A percentile compares a stretch with the other conserved stretches of the same genome.
These are phyloP conservation scores for Seiridium cupressi DNA, from an alignment of 2,329 filamentous ascomycete species.

Conservation along the genomic window DNA sequence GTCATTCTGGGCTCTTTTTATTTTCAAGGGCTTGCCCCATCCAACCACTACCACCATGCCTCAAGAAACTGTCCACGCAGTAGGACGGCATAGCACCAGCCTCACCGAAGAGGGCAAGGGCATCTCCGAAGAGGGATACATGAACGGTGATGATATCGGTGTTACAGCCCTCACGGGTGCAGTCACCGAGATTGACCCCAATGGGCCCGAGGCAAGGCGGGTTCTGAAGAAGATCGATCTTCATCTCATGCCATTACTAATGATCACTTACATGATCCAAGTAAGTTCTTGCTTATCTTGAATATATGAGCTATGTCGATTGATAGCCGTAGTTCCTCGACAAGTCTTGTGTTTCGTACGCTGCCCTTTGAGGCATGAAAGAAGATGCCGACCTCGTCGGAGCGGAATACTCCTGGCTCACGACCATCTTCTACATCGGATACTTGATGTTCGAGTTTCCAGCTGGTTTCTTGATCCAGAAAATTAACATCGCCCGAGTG, in stretches of 20 bases:
- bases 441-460: conserved; percentile 29
- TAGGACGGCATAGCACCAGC: neutral
- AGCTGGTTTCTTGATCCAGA: conserved; percentile 28
- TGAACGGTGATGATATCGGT: neutral
- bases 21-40: too few species aligned
- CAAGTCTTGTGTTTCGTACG: conserved; percentile 59
- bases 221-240: conserved; percentile 2
- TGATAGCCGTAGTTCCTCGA: conserved; percentile 17
- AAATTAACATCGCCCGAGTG: conserved; percentile 34
- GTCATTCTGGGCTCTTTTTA: too few species aligned
- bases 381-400: conserved; percentile 57
- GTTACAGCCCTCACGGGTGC: neutral
- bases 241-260: neutral
- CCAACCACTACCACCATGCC: neutral
- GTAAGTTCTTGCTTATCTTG: neutral
- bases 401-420: conserved; percentile 56
- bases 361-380: conserved; percentile 63
- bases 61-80: neutral
- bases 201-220: neutral
- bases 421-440: conserved; percentile 51
- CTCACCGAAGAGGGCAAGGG: neutral
- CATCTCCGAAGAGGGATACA: neutral
- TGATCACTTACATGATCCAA: conserved; percentile 2
- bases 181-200: neutral
- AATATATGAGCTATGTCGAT: neutral